These are phyloP conservation scores for Wolfiporia cocos DNA, from an alignment of 1,284 basidiomycete genomes.

Conservation along the genomic window DNA sequence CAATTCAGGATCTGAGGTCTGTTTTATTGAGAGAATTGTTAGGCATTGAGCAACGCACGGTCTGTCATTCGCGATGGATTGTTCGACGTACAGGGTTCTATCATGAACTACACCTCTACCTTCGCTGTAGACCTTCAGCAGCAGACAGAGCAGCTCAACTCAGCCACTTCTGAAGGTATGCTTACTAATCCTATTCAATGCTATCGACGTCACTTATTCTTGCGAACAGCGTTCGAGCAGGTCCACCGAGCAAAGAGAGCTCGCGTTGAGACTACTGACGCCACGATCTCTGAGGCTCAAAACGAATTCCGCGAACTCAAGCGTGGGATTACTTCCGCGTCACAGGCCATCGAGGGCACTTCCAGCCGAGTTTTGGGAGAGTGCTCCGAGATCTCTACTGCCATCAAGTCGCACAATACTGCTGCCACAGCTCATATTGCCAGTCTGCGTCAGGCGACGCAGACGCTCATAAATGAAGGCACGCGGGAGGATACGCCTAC, in stretches of 20 bases:
- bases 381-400: constrained; percentile 33
- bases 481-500: constrained; percentile 56
- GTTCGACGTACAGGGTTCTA: constrained; percentile 36
- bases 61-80: constrained; percentile 38
- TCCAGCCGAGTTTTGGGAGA: constrained; percentile 39
- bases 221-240: constrained; percentile 49
- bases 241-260: constrained; percentile 59
- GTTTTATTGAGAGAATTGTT: constrained; percentile 3
- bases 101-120: constrained; percentile 41
- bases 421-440: constrained; percentile 36
- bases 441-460: constrained; percentile 42
- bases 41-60: constrained; percentile 40
- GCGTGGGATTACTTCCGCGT: constrained; percentile 42
- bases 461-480: constrained; percentile 51
- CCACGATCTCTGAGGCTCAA: constrained; percentile 43
- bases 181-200: not conserved
- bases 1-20: not conserved
- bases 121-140: constrained; percentile 49
- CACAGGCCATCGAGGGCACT: constrained; percentile 43
- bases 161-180: constrained; percentile 43
- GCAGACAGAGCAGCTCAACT: constrained; percentile 38
- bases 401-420: constrained; percentile 35
- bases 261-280: constrained; percentile 51
- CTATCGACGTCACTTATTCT: too few relatives aligned
- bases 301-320: constrained; percentile 45